Conservation (phyloP, 805 yeast genomes). For the Yamadazyma nakazawae region DNA sequence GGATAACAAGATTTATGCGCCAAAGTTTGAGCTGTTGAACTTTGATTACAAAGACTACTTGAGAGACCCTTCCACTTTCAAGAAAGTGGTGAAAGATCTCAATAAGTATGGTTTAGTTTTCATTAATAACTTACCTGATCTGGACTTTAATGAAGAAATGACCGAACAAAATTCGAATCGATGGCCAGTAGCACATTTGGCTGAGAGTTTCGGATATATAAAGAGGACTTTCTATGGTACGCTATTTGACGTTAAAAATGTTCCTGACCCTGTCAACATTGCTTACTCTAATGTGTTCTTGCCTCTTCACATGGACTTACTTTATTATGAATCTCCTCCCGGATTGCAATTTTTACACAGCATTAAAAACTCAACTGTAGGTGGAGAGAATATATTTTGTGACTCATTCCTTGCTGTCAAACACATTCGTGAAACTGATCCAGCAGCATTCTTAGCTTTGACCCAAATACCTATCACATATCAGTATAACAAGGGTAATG, state of each 20-base stretch:
- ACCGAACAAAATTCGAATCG: conserved; percentile 38
- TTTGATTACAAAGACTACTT: conserved; percentile 42
- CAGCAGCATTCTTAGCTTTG: conserved; percentile 61
- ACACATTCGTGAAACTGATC: conserved; percentile 52
- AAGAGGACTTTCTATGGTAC: conserved; percentile 71
- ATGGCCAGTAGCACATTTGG: conserved; percentile 41
- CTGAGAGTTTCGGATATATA: conserved; percentile 61
- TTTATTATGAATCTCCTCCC: conserved; percentile 79
- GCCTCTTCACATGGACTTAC: conserved; percentile 75
- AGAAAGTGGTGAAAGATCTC: conserved; percentile 41
- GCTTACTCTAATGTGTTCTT: conserved; percentile 64
- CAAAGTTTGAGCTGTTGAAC: conserved; percentile 17
- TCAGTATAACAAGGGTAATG: conserved; percentile 61
- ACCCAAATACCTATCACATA: conserved; percentile 62
- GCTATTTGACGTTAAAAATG: conserved; percentile 60
- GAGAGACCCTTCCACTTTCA: conserved; percentile 28
- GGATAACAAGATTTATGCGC: conserved; percentile 29
- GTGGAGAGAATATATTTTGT: conserved; percentile 68
- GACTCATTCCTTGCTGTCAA: conserved; percentile 68
- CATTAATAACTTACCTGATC: conserved; percentile 50
- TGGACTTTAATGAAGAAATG: conserved; percentile 22
- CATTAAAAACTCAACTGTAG: conserved; percentile 50
- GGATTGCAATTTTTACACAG: conserved; percentile 70
- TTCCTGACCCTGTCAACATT: conserved; percentile 54
- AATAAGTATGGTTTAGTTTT: conserved; percentile 57